These are phyloP conservation scores for Zygotorulaspora chibaensis DNA, from an alignment of 805 yeast species.

Conservation along the genomic window DNA sequence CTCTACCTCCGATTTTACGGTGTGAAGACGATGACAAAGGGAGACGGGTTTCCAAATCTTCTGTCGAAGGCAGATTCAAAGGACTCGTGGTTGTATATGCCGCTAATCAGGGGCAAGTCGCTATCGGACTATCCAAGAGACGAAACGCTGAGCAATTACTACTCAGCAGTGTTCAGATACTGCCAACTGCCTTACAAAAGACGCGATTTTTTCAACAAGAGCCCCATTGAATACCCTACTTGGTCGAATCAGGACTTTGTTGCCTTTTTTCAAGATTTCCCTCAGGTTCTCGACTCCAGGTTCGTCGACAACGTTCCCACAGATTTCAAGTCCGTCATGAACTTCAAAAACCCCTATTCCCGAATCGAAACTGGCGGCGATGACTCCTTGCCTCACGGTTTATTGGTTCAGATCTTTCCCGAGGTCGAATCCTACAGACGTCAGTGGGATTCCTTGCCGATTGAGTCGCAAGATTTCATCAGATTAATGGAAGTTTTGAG, in stretches of 20 bases:
- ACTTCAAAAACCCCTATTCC: conserved; percentile 14
- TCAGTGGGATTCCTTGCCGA: conserved; percentile 10
- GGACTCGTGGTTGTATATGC: conserved; percentile 20
- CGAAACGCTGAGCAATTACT: conserved; percentile 27
- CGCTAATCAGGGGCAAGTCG: conserved; percentile 28
- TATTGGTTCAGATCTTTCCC: conserved; percentile 29
- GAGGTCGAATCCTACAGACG: conserved; percentile 28
- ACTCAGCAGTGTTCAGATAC: conserved; percentile 29
- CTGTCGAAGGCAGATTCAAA: conserved; percentile 7
- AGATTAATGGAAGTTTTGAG: conserved; percentile 24
- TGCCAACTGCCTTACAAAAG: conserved; percentile 32
- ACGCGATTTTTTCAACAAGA: conserved; percentile 23
- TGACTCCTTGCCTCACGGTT: conserved; percentile 6
- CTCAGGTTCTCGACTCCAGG: conserved; percentile 4
- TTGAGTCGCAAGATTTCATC: conserved; percentile 20
- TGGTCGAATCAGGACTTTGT: conserved; percentile 14
- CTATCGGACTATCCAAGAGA: conserved; percentile 30
- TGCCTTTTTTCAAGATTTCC: conserved; percentile 5
- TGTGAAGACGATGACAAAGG: conserved; percentile 19
- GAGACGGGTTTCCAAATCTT: conserved; percentile 33
- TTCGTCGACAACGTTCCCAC: conserved; percentile 24
- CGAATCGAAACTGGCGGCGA: neutral
- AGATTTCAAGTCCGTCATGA: conserved; percentile 24
- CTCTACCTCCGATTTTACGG: conserved; percentile 32
- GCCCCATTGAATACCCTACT: conserved; percentile 15